A percentile compares a stretch with the other conserved stretches of the same genome.
Conservation (phyloP, 352 stramenopile genomes). For the Bremia lactucae region DNA sequence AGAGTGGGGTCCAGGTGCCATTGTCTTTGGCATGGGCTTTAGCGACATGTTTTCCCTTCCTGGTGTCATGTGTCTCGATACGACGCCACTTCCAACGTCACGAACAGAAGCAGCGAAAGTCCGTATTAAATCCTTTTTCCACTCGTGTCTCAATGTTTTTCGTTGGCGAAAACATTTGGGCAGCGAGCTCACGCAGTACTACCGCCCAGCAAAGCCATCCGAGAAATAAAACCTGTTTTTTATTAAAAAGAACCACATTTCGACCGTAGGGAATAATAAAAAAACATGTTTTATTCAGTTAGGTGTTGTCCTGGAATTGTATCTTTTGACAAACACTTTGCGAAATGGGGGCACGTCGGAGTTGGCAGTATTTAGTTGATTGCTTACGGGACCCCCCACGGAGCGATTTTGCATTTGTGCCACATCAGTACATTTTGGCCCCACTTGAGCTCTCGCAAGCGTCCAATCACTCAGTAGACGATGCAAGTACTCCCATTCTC, state of each 20-base stretch:
- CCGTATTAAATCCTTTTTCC: constrained; percentile 63
- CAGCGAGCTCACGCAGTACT: constrained; percentile 68
- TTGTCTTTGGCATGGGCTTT: constrained; percentile 83
- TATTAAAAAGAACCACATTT: no score
- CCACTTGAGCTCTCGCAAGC: constrained; percentile 26
- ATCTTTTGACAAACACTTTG: neutral
- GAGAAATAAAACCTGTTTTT: no score
- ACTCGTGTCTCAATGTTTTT: constrained; percentile 56
- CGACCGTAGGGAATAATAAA: neutral
- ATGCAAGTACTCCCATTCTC: constrained; percentile 70
- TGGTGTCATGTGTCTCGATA: constrained; percentile 73
- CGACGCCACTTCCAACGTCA: constrained; percentile 72
- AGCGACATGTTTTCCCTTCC: constrained; percentile 82
- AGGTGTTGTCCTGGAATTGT: no score
- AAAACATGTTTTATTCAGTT: no score
- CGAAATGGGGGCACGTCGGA: constrained; percentile 10
- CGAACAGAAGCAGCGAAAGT: constrained; percentile 57
- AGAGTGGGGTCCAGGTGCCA: constrained; percentile 73
- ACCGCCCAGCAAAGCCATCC: constrained; percentile 16
- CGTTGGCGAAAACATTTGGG: constrained; percentile 72
- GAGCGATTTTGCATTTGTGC: constrained; percentile 75
- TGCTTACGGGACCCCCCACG: constrained; percentile 54
- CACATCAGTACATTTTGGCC: constrained; percentile 63
- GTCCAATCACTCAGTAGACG: constrained; percentile 26
- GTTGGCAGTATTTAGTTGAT: constrained; percentile 54